Conservation (phyloP, 176 grass and related monocot genomes). For the Rhipidocladum racemiflorum region DNA sequence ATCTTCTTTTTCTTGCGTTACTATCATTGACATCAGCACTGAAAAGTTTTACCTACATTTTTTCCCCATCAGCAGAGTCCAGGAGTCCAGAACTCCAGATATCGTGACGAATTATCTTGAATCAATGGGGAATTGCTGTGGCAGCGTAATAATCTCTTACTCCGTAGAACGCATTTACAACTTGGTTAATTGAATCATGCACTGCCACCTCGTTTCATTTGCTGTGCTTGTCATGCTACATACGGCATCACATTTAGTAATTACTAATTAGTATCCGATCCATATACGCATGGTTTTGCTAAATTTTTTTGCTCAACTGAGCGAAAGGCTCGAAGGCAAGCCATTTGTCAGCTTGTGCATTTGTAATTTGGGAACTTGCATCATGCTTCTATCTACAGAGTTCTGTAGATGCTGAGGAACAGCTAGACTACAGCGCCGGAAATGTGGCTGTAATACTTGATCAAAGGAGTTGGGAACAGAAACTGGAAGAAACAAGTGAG, state of each 20-base stretch:
- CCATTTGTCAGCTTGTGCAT: not conserved
- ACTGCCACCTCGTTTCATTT: not conserved
- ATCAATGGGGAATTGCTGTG: constrained; percentile 48
- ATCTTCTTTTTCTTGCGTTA: not conserved
- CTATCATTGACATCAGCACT: not conserved
- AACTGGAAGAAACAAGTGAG: constrained; percentile 38
- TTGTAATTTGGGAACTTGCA: not conserved
- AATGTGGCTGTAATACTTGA: constrained; percentile 42
- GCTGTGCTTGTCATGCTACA: not conserved
- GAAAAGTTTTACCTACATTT: not conserved
- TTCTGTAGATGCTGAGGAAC: constrained; percentile 35
- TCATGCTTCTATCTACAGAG: constrained; percentile 34
- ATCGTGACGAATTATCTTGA: constrained; percentile 18
- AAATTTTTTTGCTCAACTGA: not conserved
- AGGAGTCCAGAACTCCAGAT: not conserved
- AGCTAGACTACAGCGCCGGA: constrained; percentile 50
- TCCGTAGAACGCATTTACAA: not conserved
- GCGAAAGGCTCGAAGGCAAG: not conserved
- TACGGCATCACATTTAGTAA: not conserved
- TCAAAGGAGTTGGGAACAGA: constrained; percentile 34
- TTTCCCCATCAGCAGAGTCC: not conserved
- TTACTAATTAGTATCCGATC: not conserved
- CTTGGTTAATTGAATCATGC: not conserved
- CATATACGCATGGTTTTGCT: not conserved
- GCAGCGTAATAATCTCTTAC: constrained; percentile 39